phyloP scores from a whole-genome alignment of 495 filamentous ascomycete genomes.

The Lasiosphaeriaceae sp. region DNA sequence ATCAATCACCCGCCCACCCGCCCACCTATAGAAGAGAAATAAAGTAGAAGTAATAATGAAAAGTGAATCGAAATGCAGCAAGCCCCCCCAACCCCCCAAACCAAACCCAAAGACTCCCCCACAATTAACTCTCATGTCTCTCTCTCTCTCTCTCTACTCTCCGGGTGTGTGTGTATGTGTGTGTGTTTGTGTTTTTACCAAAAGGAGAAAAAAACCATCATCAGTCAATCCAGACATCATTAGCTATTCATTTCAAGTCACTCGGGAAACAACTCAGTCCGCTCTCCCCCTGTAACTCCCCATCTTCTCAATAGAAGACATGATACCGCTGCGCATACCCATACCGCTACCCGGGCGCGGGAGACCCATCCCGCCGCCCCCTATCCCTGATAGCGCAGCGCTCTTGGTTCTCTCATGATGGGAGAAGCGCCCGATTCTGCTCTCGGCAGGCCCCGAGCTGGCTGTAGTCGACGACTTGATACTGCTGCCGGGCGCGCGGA shows the following conservation, averaged over 20 bases:
- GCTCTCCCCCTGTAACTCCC: slow-evolving; percentile 39
- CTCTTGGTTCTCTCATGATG: slow-evolving; percentile 42
- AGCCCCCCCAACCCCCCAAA: too few relatives aligned
- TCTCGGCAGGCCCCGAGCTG: slow-evolving; percentile 19
- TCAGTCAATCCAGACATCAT: background rate
- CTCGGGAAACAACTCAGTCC: background rate
- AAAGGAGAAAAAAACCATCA: background rate
- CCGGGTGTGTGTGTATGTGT: too few relatives aligned
- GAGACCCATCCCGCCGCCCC: slow-evolving; percentile 27
- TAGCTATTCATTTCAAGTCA: background rate
- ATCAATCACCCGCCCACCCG: too few relatives aligned
- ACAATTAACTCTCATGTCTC: too few relatives aligned
- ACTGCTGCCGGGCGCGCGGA: slow-evolving; percentile 37
- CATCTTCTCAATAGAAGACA: slow-evolving; percentile 72
- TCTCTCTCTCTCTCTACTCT: too few relatives aligned
- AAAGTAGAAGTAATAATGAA: too few relatives aligned
- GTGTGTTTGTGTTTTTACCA: too few relatives aligned
- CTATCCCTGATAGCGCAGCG: slow-evolving; percentile 7
- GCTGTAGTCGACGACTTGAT: slow-evolving; percentile 4
- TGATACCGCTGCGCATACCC: slow-evolving; percentile 53
- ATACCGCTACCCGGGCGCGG: slow-evolving; percentile 39
- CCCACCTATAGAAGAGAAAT: too few relatives aligned
- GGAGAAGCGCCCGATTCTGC: slow-evolving; percentile 37
- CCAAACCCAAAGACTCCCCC: too few relatives aligned
- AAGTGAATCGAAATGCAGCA: too few relatives aligned